phyloP scores from a whole-genome alignment of 805 yeast genomes.

The Jamesozyma spencerorum region DNA sequence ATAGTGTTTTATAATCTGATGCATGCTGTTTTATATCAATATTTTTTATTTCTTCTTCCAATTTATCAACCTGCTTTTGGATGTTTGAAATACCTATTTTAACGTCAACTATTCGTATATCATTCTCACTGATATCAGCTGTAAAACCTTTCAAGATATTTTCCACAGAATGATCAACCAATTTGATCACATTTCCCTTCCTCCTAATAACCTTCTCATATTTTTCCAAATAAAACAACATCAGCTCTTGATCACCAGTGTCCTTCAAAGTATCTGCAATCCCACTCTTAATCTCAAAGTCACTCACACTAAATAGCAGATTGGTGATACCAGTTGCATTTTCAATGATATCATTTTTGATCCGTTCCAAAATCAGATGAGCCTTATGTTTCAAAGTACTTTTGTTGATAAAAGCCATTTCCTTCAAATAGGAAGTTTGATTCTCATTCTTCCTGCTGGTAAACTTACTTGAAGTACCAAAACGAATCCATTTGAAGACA shows the following conservation, averaged over 20 bases:
- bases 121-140: conserved; percentile 27
- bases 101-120: conserved; percentile 28
- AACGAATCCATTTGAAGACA: conserved; percentile 13
- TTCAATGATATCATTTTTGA: conserved; percentile 12
- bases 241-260: conserved; percentile 10
- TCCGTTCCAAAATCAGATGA: conserved; percentile 4
- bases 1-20: conserved; percentile 16
- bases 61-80: conserved; percentile 14
- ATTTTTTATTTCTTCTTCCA: conserved; percentile 16
- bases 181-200: conserved; percentile 14
- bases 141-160: conserved; percentile 12
- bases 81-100: conserved; percentile 20
- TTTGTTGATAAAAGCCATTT: conserved; percentile 10
- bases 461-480: conserved; percentile 3
- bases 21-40: conserved; percentile 13
- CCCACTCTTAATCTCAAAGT: conserved; percentile 12
- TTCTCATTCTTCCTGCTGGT: conserved; percentile 12
- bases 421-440: conserved; percentile 13
- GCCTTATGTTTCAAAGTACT: conserved; percentile 10
- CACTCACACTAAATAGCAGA: conserved; percentile 13
- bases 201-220: conserved; percentile 12
- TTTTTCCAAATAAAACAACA: conserved; percentile 14
- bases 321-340: conserved; percentile 18
- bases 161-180: conserved; percentile 12
- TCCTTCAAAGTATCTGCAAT: conserved; percentile 3